These are phyloP conservation scores for Penicillium cataractarum DNA, from an alignment of 495 filamentous ascomycete species.

Conservation along the genomic window DNA sequence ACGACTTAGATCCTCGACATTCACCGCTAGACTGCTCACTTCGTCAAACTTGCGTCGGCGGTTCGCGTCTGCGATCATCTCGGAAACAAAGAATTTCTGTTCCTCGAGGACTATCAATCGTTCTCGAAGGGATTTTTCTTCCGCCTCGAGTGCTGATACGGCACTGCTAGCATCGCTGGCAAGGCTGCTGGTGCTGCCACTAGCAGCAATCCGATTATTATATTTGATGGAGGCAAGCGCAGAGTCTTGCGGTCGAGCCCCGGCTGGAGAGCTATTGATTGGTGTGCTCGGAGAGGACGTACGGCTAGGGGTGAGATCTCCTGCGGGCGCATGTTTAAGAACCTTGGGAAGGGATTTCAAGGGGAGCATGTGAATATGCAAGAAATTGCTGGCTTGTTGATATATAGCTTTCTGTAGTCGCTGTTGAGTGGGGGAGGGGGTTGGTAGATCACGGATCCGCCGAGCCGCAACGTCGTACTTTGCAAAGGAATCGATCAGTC, in stretches of 20 bases:
- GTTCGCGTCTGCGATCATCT: conserved; percentile 84
- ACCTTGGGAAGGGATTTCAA: conserved; percentile 84
- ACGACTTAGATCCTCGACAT: conserved; percentile 78
- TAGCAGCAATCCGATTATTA: conserved; percentile 47
- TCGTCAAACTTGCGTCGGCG: conserved; percentile 88
- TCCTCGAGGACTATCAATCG: conserved; percentile 89
- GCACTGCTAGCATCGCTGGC: conserved; percentile 63
- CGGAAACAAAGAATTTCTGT: conserved; percentile 86
- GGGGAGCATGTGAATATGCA: conserved; percentile 91
- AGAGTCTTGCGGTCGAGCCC: conserved; percentile 46
- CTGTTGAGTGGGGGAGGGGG: conserved; percentile 70
- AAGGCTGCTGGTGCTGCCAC: conserved; percentile 61
- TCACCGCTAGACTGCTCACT: conserved; percentile 75
- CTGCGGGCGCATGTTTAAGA: conserved; percentile 68
- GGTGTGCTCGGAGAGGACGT: conserved; percentile 42
- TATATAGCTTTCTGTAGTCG: conserved; percentile 84
- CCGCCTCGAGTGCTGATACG: conserved; percentile 74
- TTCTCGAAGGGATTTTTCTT: conserved; percentile 86
- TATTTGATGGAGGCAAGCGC: conserved; percentile 63
- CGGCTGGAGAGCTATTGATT: conserved; percentile 30
- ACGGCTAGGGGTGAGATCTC: conserved; percentile 29
- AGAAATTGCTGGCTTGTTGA: conserved; percentile 78
- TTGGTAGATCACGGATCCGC: conserved; percentile 78
- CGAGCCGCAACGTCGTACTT: conserved; percentile 88
- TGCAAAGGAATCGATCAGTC: conserved; percentile 85